Evolutionary conservation across 768 basidiomycete genomes (phyloP).

Genomic region (Lactarius psammicola): DNA sequence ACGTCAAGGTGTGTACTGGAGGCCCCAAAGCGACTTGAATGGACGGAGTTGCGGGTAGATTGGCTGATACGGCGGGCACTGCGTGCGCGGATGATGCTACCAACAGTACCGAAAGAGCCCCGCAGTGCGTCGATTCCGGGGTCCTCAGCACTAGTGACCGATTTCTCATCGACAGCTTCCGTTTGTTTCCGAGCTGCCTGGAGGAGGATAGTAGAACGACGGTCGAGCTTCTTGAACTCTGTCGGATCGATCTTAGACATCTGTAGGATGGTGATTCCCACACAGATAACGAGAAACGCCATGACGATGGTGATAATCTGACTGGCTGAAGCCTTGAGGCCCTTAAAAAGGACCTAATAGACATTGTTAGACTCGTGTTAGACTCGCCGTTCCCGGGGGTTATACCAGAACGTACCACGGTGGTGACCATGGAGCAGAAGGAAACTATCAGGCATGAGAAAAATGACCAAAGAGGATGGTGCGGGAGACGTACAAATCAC

Average conservation of each 20-base stretch:
- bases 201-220: constrained; percentile 85
- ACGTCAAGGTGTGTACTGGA: constrained; percentile 33
- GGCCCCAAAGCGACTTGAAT: constrained; percentile 7
- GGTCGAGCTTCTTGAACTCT: constrained; percentile 73
- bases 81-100: constrained; percentile 69
- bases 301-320: constrained; percentile 89
- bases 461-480: background rate
- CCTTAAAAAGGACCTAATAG: constrained; percentile 78
- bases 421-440: constrained; percentile 81
- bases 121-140: constrained; percentile 91
- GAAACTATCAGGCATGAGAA: constrained; percentile 51
- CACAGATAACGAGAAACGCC: constrained; percentile 87
- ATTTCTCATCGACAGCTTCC: constrained; percentile 67
- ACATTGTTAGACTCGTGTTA: background rate
- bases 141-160: constrained; percentile 65
- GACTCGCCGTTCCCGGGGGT: background rate
- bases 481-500: constrained; percentile 60
- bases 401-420: constrained; percentile 53
- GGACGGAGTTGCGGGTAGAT: constrained; percentile 43
- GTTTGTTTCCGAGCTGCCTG: constrained; percentile 77
- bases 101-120: constrained; percentile 87
- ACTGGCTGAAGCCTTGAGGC: constrained; percentile 69
- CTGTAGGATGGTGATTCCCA: constrained; percentile 93
- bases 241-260: constrained; percentile 93
- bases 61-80: constrained; percentile 33